Base-by-base conservation (phyloP, 1,139 yeast species). In the Geotrichum reessii region DNA sequence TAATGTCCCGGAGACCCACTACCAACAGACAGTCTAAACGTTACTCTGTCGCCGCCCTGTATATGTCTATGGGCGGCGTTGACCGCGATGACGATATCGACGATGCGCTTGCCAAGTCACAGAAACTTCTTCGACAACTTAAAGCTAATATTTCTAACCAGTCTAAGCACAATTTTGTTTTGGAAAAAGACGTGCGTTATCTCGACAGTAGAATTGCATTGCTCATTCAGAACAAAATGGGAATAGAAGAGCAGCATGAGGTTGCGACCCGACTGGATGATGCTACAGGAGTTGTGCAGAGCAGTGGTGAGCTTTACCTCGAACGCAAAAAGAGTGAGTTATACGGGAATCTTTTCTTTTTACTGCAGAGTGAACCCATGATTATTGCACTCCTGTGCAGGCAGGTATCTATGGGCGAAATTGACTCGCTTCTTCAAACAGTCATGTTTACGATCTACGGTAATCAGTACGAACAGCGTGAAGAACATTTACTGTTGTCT, bases 361-460 rank as follows among this genome's bases (percentile, higher is more conserved):
- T 75, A 48, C 69, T 75, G 22, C 78, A 75, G 60, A 67, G 73
- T 31, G 77, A 75, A 58, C 78, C 78, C 3, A 67, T 70, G 52
- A 74, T 74, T 57, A 73, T 75, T 58, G 77, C 78, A 1, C 57
- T 65, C 33, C 66, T 75, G 33, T 73, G 76, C 58, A 64, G 74
- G 12, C 65, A 68, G 31, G 75, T 75, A n/a, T 65, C 74, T 12
- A 71, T 75, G 71, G 69, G 72, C 3, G 78, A 75, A 58, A 74
- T 75, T 47, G 78, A 75, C 60, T 70, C 74, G 12, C 66, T 75
- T 55, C 67, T 75, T 11, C 77, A 74, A 57, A 75, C 77, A 1
- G 77, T 75, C 61, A 75, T 75, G 78, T 75, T 75, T 63, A 74
- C 76, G n/a, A 71, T 75, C 56, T 76, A 72, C 60, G 78, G 78